Base-by-base conservation (phyloP, 495 filamentous ascomycete species). In the Sporormia fimetaria region DNA sequence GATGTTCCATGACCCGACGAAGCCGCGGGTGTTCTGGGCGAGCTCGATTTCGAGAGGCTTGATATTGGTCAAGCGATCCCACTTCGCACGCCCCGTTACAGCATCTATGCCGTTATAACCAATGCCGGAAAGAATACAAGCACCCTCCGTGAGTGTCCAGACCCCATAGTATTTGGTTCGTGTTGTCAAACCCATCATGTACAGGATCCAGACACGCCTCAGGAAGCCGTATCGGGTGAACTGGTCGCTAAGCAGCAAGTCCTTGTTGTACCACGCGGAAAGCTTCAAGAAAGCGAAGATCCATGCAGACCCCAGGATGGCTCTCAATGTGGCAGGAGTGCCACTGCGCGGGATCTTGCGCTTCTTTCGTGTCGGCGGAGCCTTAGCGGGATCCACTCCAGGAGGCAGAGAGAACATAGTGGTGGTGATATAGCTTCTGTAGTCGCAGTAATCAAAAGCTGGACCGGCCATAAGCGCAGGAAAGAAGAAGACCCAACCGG, bases 121-220 rank as follows among this genome's bases (percentile, higher is more conserved):
- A 51, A 98, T 73, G 2, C 90, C 90, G 4, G 85, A 80, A 9
- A 98, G 73, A 39, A 96, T 95, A 58, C 88, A 98, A 28, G 90
- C 78, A 31, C 90, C 90, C 61, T 98, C 90, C 2, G 88, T 86
- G 46, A 98, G 62, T 33, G 71, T 74, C 90, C 90, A 98, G 1
- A 90, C 87, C 26, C 87, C 90, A 52, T 96, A 98, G 63, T 93
- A 98, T 61, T 96, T 96, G 23, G 77, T 70, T 14, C 90, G 79
- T 4, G 80, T 69, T 3, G 81, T 76, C 42, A 96, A 70, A 18
- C 77, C 77, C 21, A 94, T 68, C 75, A 90, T 81, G 55, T 95
- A 74, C 14, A 95, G 63, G 44, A 79, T 66, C 61, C 77, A 81
- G 21, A 92, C 63, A 24, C 90, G 75, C 33, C 74, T 69, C 18